These are phyloP conservation scores for Xylogone sp. DNA, from an alignment of 2,329 filamentous ascomycete species.

Conservation along the genomic window DNA sequence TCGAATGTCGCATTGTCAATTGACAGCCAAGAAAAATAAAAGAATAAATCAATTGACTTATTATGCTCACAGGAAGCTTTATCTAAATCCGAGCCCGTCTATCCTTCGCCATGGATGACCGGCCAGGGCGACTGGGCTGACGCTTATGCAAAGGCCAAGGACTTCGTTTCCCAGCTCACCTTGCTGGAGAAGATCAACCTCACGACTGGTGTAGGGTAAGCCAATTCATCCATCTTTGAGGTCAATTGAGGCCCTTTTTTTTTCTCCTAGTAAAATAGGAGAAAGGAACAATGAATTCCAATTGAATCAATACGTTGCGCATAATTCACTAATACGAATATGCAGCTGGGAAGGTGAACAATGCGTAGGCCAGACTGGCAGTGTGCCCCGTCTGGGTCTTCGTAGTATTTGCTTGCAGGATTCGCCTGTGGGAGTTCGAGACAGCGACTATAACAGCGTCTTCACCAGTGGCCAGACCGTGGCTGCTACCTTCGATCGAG, in stretches of 20 bases:
- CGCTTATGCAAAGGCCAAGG: conserved; percentile 67
- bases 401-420: conserved; percentile 29
- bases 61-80: neutral
- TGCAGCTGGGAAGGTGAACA: conserved; percentile 20
- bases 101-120: conserved; percentile 25
- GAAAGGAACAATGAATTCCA: too few species aligned
- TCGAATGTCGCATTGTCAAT: too few species aligned
- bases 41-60: conserved; percentile 11
- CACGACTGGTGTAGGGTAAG: conserved; percentile 67
- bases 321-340: too few species aligned
- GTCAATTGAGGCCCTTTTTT: too few species aligned
- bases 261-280: too few species aligned
- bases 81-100: conserved; percentile 14
- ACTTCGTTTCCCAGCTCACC: conserved; percentile 69
- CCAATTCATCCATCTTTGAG: too few species aligned
- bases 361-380: conserved; percentile 25
- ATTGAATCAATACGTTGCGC: too few species aligned
- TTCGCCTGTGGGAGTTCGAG: conserved; percentile 33
- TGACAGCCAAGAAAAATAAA: neutral
- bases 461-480: conserved; percentile 69
- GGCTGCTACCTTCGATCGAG: conserved; percentile 67
- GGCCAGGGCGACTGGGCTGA: conserved; percentile 53
- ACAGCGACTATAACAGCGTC: conserved; percentile 62
- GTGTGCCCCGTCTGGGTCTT: conserved; percentile 28
- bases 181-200: conserved; percentile 87